Evolutionary conservation across 2,329 filamentous ascomycete genomes (phyloP).

Genomic region (Fusarium sp.): DNA sequence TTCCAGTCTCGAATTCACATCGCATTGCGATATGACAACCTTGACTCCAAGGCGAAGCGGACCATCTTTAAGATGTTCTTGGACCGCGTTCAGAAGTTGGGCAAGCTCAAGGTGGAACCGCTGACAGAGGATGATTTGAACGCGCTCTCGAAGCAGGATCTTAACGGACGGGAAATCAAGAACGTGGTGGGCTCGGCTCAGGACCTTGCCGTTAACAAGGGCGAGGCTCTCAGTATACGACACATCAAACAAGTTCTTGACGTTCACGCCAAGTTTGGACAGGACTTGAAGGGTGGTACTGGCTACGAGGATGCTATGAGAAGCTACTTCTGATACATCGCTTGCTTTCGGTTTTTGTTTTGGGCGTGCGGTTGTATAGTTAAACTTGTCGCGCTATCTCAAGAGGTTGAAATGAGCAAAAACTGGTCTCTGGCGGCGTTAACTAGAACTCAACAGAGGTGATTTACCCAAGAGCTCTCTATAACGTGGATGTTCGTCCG

Average conservation of each 20-base stretch:
- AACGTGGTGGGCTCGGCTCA: constrained; percentile 87
- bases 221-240: constrained; percentile 76
- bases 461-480: not conserved
- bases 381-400: not conserved
- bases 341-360: not conserved
- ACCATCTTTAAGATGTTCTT: constrained; percentile 89
- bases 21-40: constrained; percentile 81
- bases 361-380: not conserved
- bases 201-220: constrained; percentile 81
- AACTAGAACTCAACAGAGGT: not conserved
- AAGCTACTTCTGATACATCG: constrained; percentile 70
- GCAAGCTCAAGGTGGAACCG: constrained; percentile 68
- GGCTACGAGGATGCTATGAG: constrained; percentile 88
- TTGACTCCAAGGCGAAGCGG: constrained; percentile 78
- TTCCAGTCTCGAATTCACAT: constrained; percentile 92
- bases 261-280: constrained; percentile 84
- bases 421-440: not conserved
- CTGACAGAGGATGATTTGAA: constrained; percentile 77
- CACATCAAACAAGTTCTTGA: constrained; percentile 87
- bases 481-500: not conserved
- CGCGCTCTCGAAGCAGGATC: constrained; percentile 72
- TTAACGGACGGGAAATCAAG: constrained; percentile 80
- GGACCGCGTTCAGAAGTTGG: constrained; percentile 74
- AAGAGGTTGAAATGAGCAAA: not conserved
- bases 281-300: constrained; percentile 82